Percentiles rank a stretch among this genome's conserved stretches.
phyloP scores from a whole-genome alignment of 805 yeast species.

The Huiozyma naganishii region DNA sequence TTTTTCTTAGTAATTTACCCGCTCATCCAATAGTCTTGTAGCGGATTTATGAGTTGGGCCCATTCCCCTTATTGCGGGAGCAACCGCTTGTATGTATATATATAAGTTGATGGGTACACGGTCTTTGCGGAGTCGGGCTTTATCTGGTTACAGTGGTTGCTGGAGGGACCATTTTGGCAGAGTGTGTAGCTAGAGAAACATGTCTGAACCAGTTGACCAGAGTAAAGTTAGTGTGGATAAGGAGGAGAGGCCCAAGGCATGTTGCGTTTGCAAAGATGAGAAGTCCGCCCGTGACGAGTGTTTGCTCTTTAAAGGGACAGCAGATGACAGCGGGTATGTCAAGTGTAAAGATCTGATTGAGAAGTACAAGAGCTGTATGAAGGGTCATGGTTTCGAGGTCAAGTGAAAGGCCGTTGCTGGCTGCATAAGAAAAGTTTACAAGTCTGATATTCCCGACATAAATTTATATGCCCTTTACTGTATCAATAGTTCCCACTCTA shows the following conservation, averaged over 20 bases:
- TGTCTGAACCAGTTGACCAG: conserved; percentile 6
- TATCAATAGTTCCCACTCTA: not conserved
- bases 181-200: not conserved
- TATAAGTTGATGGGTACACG: not conserved
- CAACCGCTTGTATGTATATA: not conserved
- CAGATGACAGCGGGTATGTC: conserved; percentile 36
- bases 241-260: conserved; percentile 69
- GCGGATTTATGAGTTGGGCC: not conserved
- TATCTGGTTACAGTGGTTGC: not conserved
- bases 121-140: not conserved
- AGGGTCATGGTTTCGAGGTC: conserved; percentile 67
- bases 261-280: conserved; percentile 88
- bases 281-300: conserved; percentile 82
- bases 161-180: not conserved
- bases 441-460: not conserved
- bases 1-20: no score
- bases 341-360: conserved; percentile 65
- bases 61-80: not conserved
- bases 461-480: not conserved
- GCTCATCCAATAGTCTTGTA: no score
- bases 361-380: conserved; percentile 81
- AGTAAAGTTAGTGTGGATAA: not conserved
- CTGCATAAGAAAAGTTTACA: not conserved
- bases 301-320: conserved; percentile 70
- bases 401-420: not conserved